Evolutionary conservation across 768 basidiomycete genomes (phyloP).

Genomic region (Russula ochroleuca): DNA sequence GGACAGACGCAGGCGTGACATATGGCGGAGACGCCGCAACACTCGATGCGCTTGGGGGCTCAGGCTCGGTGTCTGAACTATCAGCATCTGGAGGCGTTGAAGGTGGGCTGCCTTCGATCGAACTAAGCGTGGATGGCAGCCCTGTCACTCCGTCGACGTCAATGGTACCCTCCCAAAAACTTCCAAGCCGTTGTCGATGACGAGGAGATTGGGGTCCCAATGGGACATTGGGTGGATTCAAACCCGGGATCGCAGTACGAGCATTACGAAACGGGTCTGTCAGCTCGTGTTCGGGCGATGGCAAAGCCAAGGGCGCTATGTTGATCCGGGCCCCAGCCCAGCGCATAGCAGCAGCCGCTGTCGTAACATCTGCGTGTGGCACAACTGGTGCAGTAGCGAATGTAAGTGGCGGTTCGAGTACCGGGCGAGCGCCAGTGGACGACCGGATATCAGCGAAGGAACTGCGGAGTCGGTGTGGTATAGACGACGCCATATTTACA

Average conservation of each 20-base stretch:
- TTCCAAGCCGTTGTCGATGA: slow-evolving; percentile 55
- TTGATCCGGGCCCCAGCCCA: slow-evolving; percentile 81
- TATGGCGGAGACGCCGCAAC: slow-evolving; percentile 28
- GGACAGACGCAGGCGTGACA: slow-evolving; percentile 33
- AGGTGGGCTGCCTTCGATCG: slow-evolving; percentile 33
- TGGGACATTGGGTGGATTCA: slow-evolving; percentile 43
- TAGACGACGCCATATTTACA: slow-evolving; percentile 29
- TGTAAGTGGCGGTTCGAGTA: slow-evolving; percentile 12
- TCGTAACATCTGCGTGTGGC: slow-evolving; percentile 50
- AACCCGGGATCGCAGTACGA: slow-evolving; percentile 60
- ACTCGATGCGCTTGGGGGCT: slow-evolving; percentile 6
- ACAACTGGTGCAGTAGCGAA: slow-evolving; percentile 24
- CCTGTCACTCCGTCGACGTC: slow-evolving; percentile 47
- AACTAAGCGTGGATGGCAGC: slow-evolving; percentile 24
- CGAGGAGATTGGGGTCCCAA: slow-evolving; percentile 44
- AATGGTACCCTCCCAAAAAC: slow-evolving; percentile 76
- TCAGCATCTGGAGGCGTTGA: slow-evolving; percentile 21
- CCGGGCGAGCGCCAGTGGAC: slow-evolving; percentile 31
- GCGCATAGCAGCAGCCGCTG: slow-evolving; percentile 76
- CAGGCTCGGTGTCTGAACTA: background rate
- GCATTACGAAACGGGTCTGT: slow-evolving; percentile 85
- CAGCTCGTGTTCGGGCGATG: slow-evolving; percentile 87
- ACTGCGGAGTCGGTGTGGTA: slow-evolving; percentile 41
- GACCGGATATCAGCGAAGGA: slow-evolving; percentile 45
- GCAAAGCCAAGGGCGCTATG: slow-evolving; percentile 81